phyloP scores from a whole-genome alignment of 2,329 filamentous ascomycete genomes.

The Apiospora rasikravindrae region DNA sequence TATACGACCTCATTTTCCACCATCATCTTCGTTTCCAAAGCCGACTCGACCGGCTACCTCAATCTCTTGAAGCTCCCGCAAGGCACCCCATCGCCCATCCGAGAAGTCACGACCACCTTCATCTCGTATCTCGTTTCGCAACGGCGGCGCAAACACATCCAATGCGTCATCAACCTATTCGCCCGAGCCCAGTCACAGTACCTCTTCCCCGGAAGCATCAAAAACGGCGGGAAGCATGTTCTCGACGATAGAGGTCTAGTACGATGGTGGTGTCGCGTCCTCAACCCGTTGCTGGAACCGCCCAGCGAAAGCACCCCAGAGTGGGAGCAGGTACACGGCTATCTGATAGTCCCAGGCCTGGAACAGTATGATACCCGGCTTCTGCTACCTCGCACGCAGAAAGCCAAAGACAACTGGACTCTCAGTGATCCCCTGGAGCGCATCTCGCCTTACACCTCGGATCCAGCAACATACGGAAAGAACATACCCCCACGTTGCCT shows the following conservation, averaged over 20 bases:
- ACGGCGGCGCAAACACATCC: conserved; percentile 66
- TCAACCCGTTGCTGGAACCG: conserved; percentile 73
- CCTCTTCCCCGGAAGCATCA: conserved; percentile 88
- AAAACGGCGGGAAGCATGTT: conserved; percentile 86
- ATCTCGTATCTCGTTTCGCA: conserved; percentile 74
- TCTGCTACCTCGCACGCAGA: conserved; percentile 68
- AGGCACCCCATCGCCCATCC: conserved; percentile 73
- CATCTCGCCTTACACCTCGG: conserved; percentile 66
- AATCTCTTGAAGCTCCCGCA: conserved; percentile 67
- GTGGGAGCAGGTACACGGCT: conserved; percentile 68
- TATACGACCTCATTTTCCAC: conserved; percentile 82
- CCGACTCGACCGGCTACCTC: conserved; percentile 92
- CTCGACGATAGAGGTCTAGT: conserved; percentile 89
- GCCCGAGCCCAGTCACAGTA: conserved; percentile 93
- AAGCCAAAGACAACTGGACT: conserved; percentile 64
- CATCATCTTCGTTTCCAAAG: conserved; percentile 94
- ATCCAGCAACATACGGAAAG: conserved; percentile 45
- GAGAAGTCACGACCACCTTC: conserved; percentile 76
- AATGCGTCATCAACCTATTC: conserved; percentile 85
- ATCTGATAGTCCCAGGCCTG: conserved; percentile 85
- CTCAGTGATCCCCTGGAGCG: conserved; percentile 73
- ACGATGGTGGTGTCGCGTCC: conserved; percentile 92
- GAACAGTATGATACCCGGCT: conserved; percentile 81
- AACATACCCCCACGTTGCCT: conserved; percentile 79
- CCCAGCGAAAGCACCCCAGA: conserved; percentile 43